Evolutionary conservation across 2,329 filamentous ascomycete genomes (phyloP), one percentile per base, ranked within the genome.

Genomic region (Exophiala dermatitidis): DNA sequence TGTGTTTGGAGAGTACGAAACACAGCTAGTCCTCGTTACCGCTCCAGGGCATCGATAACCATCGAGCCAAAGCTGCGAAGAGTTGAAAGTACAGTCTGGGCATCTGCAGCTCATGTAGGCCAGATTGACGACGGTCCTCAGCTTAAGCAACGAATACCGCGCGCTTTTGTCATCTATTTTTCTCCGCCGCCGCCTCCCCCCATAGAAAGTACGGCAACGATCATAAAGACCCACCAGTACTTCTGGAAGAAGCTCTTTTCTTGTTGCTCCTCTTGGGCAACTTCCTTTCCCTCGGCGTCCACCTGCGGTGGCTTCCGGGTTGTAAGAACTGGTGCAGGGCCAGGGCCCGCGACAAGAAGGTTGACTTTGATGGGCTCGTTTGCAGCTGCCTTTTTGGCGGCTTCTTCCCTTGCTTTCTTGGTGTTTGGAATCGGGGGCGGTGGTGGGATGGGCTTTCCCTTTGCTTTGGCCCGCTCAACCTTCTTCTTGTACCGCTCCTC

Each of bases 211-310:
- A 75, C 66, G 8, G 66, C 64, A 33, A 72, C 56, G 34, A 72
- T 67, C 57, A 72, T 64, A 49, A 74, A 65, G 38, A 73, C 67
- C 72, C 72, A 75, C 73, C 73, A 75, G 59, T 75, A 75, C 56
- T 73, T 73, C 54, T 74, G 71, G 43, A 74, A 67, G 50, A 75
- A 66, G 5, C 68, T 67, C 63, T 74, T 75, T 61, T 74, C 72
- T 34, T 66, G 66, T 52, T 70, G 67, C 46, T 72, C 68, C 3
- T 68, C 57, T 54, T 57, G 54, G 29, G 44, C 42, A 36, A 64
- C 36, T 45, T 64, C 61, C 40, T 50, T 53, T 30, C 63, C 67
- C 34, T 67, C 64, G 5, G 70, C 69, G 60, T 71, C 71, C 3
- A 69, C 67, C 12, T 65, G 62, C 31, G 71, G 58, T 10, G 72